These are phyloP conservation scores for Phytophthora palmivora DNA, from an alignment of 352 stramenopile species.

Conservation along the genomic window DNA sequence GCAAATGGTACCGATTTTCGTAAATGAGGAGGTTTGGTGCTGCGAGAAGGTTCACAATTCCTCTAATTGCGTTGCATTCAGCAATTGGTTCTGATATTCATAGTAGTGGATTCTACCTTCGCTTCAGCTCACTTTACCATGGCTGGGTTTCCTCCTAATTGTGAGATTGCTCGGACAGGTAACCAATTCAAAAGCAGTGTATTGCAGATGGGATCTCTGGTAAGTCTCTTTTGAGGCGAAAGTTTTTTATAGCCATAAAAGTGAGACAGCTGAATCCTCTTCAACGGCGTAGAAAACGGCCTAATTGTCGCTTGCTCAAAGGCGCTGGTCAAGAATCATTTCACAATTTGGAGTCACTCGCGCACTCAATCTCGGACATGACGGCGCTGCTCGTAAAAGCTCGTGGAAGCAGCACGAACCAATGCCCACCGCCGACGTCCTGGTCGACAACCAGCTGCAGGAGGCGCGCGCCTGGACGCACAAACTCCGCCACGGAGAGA, in stretches of 20 bases:
- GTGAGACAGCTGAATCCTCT: constrained; percentile 18
- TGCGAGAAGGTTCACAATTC: no score
- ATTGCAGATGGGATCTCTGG: not conserved
- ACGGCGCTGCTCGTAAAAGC: constrained; percentile 31
- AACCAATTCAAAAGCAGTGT: not conserved
- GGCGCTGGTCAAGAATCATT: constrained; percentile 21
- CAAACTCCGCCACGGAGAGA: constrained; percentile 33
- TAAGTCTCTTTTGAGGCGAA: not conserved
- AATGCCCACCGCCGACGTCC: constrained; percentile 2
- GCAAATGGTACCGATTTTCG: not conserved
- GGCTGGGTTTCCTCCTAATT: not conserved
- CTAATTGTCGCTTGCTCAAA: constrained; percentile 23
- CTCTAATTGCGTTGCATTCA: no score
- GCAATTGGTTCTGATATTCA: no score
- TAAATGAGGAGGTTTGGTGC: not conserved
- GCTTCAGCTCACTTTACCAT: no score
- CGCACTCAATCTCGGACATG: constrained; percentile 1
- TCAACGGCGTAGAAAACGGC: constrained; percentile 8
- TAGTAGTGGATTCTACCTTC: no score
- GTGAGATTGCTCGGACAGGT: not conserved
- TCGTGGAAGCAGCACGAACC: constrained; percentile 27
- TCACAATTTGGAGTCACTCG: constrained; percentile 20
- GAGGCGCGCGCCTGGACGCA: constrained; percentile 30
- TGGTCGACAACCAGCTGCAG: constrained; percentile 17
- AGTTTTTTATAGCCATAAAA: constrained; percentile 9